Conservation (phyloP, 2,329 filamentous ascomycete species). For the Ophiostoma ulmi region DNA sequence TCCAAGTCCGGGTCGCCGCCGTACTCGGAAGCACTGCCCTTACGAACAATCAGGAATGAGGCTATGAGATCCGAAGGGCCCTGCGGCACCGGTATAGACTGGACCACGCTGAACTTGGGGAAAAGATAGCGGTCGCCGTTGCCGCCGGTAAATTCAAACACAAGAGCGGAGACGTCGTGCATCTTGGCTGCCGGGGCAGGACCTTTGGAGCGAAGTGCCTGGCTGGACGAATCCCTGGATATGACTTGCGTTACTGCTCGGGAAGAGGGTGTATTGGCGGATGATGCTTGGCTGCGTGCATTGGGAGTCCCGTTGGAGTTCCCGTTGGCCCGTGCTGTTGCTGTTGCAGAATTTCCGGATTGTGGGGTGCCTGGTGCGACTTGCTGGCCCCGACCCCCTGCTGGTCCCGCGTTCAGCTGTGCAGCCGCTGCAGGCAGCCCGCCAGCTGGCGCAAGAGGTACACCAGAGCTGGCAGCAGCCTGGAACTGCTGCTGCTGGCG, state of each 20-base stretch:
- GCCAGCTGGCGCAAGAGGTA: slow-evolving; percentile 8
- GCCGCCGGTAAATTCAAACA: slow-evolving; percentile 63
- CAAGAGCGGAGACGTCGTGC: slow-evolving; percentile 60
- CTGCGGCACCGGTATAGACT: slow-evolving; percentile 51
- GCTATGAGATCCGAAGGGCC: slow-evolving; percentile 58
- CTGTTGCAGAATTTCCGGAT: neutral
- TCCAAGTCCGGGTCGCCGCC: slow-evolving; percentile 59
- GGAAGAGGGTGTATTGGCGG: neutral
- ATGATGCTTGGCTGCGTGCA: neutral
- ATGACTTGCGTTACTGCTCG: neutral
- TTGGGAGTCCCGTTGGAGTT: neutral
- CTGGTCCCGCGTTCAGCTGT: neutral
- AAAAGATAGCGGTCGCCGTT: slow-evolving; percentile 73
- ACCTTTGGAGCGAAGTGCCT: slow-evolving; percentile 57
- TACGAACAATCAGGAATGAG: slow-evolving; percentile 72
- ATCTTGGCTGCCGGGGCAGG: slow-evolving; percentile 51
- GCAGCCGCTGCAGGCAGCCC: neutral
- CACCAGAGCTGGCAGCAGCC: slow-evolving; percentile 25
- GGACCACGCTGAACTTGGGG: slow-evolving; percentile 70
- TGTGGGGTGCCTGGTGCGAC: neutral
- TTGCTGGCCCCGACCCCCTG: neutral
- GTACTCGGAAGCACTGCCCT: slow-evolving; percentile 62
- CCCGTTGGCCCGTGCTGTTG: neutral
- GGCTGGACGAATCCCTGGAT: slow-evolving; percentile 37
- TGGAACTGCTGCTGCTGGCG: slow-evolving; percentile 23